Conservation (phyloP, 148 eudicot species). For the Spergularia marina region DNA sequence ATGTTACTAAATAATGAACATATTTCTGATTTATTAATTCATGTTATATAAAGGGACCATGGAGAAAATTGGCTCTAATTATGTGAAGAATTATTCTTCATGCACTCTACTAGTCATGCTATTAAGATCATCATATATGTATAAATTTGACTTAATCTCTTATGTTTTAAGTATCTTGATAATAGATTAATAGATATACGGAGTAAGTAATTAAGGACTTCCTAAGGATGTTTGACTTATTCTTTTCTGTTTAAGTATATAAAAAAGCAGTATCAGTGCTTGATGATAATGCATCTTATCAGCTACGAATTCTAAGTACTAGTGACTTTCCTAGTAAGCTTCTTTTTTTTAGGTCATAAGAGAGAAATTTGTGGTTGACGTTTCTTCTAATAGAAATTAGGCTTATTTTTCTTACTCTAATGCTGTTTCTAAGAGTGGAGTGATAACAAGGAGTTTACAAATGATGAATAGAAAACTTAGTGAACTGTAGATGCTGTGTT, state of each 20-base stretch:
- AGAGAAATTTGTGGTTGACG: conserved; percentile 9
- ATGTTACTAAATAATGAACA: no score
- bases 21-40: no score
- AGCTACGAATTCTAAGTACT: neutral
- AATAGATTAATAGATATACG: neutral
- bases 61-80: neutral
- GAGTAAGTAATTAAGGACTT: neutral
- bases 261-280: neutral
- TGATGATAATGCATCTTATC: conserved; percentile 1
- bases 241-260: neutral
- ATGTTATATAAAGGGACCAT: neutral
- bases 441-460: neutral
- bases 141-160: no score
- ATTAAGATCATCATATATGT: neutral
- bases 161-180: no score
- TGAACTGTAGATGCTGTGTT: neutral
- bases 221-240: no score
- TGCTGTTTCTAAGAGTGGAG: neutral
- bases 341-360: neutral
- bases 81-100: neutral
- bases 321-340: neutral
- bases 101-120: neutral
- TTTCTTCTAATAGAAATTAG: neutral
- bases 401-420: no score
- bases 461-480: neutral